Evolutionary conservation across 1,139 yeast genomes (phyloP).

Genomic region (Candida anutae): DNA sequence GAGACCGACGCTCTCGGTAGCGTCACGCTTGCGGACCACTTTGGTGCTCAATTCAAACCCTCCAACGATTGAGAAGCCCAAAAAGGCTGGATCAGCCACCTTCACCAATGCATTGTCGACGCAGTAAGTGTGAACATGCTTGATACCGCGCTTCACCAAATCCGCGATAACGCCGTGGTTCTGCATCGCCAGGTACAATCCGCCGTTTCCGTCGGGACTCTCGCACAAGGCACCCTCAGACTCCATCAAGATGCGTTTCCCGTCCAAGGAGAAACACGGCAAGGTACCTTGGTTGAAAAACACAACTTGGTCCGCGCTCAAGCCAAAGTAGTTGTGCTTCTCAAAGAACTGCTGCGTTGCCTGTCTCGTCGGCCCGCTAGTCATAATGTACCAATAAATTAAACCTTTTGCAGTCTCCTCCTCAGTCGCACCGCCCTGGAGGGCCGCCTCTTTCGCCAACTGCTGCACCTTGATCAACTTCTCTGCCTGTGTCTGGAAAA

Average conservation of each 20-base stretch:
- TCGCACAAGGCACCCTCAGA: slow-evolving; percentile 52
- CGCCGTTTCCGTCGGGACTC: slow-evolving; percentile 98
- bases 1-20: slow-evolving; percentile 84
- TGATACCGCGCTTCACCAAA: slow-evolving; percentile 58
- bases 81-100: slow-evolving; percentile 89
- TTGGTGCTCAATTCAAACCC: slow-evolving; percentile 79
- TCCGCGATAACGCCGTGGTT: slow-evolving; percentile 63
- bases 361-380: slow-evolving; percentile 79
- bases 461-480: slow-evolving; percentile 58
- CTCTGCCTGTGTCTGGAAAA: slow-evolving; percentile 92
- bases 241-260: slow-evolving; percentile 61
- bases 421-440: slow-evolving; percentile 12
- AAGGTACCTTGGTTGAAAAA: slow-evolving; percentile 94
- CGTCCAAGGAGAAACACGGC: slow-evolving; percentile 77
- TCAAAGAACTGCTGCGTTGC: slow-evolving; percentile 71
- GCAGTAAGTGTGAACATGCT: slow-evolving; percentile 94
- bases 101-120: slow-evolving; percentile 90
- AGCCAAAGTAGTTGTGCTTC: slow-evolving; percentile 61
- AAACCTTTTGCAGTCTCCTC: slow-evolving; percentile 10
- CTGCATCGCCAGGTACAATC: slow-evolving; percentile 77
- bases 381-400: slow-evolving; percentile 91
- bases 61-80: slow-evolving; percentile 74
- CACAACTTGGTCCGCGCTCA: slow-evolving; percentile 46
- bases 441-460: slow-evolving; percentile 35
- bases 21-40: slow-evolving; percentile 88